phyloP scores from a whole-genome alignment of 345 rosid genomes.

The Triadica sebifera region DNA sequence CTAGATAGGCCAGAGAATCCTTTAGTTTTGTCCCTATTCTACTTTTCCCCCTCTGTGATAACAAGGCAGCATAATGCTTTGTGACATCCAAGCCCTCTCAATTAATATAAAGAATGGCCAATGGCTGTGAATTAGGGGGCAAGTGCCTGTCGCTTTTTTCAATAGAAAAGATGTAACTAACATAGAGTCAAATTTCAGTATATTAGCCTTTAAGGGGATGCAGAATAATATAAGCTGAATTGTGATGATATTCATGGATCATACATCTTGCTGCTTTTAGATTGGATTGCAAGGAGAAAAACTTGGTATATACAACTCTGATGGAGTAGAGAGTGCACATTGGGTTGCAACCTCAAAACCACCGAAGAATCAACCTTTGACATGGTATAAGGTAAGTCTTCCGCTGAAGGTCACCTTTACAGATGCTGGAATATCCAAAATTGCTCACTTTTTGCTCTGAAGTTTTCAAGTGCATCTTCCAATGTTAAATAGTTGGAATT shows the following conservation, averaged over 20 bases:
- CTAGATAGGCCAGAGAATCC: not conserved
- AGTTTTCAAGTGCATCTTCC: not conserved
- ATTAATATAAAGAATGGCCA: no score
- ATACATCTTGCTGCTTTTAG: conserved; percentile 36
- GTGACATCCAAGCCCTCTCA: no score
- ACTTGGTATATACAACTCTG: conserved; percentile 56
- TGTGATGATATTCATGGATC: conserved; percentile 6
- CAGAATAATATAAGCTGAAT: conserved; percentile 5
- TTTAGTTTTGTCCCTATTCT: not conserved
- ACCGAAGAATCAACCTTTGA: conserved; percentile 69
- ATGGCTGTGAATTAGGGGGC: no score
- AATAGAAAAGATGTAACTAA: not conserved
- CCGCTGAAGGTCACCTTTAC: not conserved
- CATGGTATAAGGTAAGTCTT: conserved; percentile 82
- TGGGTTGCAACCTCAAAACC: conserved; percentile 73
- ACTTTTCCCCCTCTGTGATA: not conserved
- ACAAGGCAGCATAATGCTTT: no score
- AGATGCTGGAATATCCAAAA: not conserved
- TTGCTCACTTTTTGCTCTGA: not conserved
- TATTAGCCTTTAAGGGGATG: conserved; percentile 4
- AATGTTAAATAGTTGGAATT: conserved; percentile 11
- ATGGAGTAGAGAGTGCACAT: conserved; percentile 38
- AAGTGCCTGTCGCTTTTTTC: no score
- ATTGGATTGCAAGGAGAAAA: conserved; percentile 83
- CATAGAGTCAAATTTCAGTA: not conserved